Conservation (phyloP, 495 filamentous ascomycete species). For the Penicillium cinerascens region DNA sequence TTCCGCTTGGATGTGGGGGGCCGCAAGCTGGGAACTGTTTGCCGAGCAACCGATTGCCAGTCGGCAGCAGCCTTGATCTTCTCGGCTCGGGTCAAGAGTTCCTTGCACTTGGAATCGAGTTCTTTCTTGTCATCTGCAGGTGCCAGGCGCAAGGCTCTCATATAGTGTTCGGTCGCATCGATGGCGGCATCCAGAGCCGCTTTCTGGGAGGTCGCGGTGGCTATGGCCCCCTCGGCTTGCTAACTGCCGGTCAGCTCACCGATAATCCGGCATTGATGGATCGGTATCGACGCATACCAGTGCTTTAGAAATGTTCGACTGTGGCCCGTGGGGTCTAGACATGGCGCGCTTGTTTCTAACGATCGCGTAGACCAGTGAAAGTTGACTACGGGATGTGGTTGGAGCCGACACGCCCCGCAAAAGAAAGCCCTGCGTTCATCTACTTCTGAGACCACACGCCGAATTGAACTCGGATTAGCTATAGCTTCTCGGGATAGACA, state of each 20-base stretch:
- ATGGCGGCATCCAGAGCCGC: slow-evolving; percentile 72
- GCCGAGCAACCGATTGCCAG: slow-evolving; percentile 30
- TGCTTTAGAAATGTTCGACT: slow-evolving; percentile 22
- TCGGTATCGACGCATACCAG: slow-evolving; percentile 3
- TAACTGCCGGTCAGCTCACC: slow-evolving; percentile 34
- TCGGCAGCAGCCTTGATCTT: slow-evolving; percentile 57
- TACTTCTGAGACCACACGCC: not conserved
- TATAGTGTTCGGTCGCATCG: slow-evolving; percentile 69
- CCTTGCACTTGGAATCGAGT: slow-evolving; percentile 62
- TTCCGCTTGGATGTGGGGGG: slow-evolving; percentile 52
- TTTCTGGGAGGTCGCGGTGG: slow-evolving; percentile 52
- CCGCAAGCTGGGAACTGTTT: slow-evolving; percentile 18
- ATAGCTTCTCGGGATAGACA: slow-evolving; percentile 1
- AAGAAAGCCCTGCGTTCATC: not conserved
- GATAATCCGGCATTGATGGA: slow-evolving; percentile 2
- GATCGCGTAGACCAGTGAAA: not conserved
- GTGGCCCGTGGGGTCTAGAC: slow-evolving; percentile 26
- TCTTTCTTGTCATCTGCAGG: slow-evolving; percentile 51
- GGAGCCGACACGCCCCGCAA: slow-evolving; percentile 11
- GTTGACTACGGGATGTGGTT: slow-evolving; percentile 1
- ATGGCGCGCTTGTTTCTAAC: slow-evolving; percentile 20
- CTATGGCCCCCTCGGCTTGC: slow-evolving; percentile 59
- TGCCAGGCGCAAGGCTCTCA: slow-evolving; percentile 63
- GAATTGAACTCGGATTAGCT: not conserved
- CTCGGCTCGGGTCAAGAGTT: slow-evolving; percentile 66